phyloP scores from a whole-genome alignment of 73 alveolate genomes.

The Blepharisma stoltei region DNA sequence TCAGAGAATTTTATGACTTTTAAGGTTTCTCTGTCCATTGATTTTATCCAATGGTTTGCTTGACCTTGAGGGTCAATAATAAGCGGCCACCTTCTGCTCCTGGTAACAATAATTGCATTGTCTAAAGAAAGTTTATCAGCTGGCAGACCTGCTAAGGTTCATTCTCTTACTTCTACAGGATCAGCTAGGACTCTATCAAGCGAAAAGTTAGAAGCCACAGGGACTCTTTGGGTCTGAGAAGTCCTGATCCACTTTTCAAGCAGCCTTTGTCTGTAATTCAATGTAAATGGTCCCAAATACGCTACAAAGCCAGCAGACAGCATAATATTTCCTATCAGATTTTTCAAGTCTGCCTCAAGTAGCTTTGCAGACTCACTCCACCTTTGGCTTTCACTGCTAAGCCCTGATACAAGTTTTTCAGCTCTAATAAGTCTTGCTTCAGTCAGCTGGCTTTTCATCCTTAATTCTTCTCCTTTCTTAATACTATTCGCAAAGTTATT shows the following conservation, averaged over 20 bases:
- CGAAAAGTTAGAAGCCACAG: constrained; percentile 71
- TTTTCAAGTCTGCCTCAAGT: constrained; percentile 87
- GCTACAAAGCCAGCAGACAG: constrained; percentile 98
- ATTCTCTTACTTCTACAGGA: constrained; percentile 93
- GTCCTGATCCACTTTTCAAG: constrained; percentile 68
- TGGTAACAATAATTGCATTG: constrained; percentile 96
- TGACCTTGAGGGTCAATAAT: constrained; percentile 99
- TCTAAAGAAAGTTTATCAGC: constrained; percentile 99
- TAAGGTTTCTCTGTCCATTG: constrained; percentile 88
- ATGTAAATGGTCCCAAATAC: constrained; percentile 99
- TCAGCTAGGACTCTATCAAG: constrained; percentile 89
- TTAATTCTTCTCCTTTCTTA: constrained; percentile 86
- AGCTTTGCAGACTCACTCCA: constrained; percentile 76
- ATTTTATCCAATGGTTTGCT: constrained; percentile 99
- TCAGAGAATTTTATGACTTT: constrained; percentile 92
- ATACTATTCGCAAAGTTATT: constrained; percentile 79
- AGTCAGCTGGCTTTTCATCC: constrained; percentile 78
- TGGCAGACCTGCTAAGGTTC: constrained; percentile 76
- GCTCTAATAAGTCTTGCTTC: constrained; percentile 94
- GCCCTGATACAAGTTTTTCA: constrained; percentile 93
- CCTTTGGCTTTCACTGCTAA: constrained; percentile 93
- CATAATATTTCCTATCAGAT: constrained; percentile 96
- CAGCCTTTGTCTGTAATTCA: constrained; percentile 89
- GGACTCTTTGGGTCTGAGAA: constrained; percentile 65
- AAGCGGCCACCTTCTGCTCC: constrained; percentile 99